These are phyloP conservation scores for Kluyveromyces dobzhanskii DNA, from an alignment of 805 yeast genomes.

Conservation along the genomic window DNA sequence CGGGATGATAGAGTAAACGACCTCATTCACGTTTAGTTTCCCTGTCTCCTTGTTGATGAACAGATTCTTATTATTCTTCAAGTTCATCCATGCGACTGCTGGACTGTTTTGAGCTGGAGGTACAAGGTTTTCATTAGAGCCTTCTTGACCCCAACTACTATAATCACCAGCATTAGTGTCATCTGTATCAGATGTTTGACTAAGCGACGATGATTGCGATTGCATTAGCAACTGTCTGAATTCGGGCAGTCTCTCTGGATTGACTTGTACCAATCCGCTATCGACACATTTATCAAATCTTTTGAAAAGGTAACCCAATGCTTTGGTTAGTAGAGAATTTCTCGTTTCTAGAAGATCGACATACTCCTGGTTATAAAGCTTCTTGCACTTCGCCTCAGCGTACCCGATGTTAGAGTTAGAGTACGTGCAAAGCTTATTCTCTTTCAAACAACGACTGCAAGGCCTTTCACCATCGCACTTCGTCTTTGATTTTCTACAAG, in stretches of 20 bases:
- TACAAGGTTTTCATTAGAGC: too few species aligned
- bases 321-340: conserved; percentile 38
- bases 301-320: conserved; percentile 24
- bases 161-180: too few species aligned
- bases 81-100: conserved; percentile 5
- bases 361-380: conserved; percentile 20
- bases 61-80: background rate
- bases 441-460: conserved; percentile 42
- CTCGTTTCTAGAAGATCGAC: conserved; percentile 44
- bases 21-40: conserved; percentile 10
- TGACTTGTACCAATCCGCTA: conserved; percentile 2
- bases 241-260: background rate
- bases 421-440: conserved; percentile 50
- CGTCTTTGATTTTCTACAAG: conserved; percentile 37
- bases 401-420: conserved; percentile 45
- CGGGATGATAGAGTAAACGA: conserved; percentile 10
- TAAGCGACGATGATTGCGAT: too few species aligned
- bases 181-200: too few species aligned
- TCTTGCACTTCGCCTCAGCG: conserved; percentile 18
- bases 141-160: too few species aligned
- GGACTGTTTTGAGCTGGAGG: background rate
- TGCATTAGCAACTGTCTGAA: conserved; percentile 2
- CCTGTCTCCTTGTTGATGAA: conserved; percentile 4
- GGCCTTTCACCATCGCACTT: conserved; percentile 42
- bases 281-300: conserved; percentile 8